Conservation (phyloP, 176 grass and related monocot species). For the Thalia dealbata region DNA sequence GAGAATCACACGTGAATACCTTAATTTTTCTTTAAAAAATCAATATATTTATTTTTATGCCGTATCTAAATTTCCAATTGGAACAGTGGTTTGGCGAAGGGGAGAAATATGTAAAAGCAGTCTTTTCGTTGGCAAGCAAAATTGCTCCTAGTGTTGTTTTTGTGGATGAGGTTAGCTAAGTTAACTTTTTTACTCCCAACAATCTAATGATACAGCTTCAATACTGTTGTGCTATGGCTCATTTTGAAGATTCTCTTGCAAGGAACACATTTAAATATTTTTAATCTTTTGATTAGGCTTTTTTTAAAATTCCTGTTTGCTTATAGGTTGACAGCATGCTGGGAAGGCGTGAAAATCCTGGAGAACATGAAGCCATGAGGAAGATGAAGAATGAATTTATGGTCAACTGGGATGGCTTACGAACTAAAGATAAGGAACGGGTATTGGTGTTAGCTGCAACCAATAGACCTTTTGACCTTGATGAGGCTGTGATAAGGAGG, state of each 20-base stretch:
- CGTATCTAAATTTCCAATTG: conserved; percentile 28
- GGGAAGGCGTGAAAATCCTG: conserved; percentile 91
- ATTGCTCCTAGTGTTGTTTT: conserved; percentile 98
- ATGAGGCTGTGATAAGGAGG: conserved; percentile 93
- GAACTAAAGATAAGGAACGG: conserved; percentile 89
- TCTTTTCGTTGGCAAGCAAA: conserved; percentile 97
- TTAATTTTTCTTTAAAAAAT: too few relatives aligned
- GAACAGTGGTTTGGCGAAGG: conserved; percentile 98
- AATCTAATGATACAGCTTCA: not conserved
- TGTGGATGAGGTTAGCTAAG: conserved; percentile 79
- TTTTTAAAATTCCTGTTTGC: conserved; percentile 1
- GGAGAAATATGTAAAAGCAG: conserved; percentile 94
- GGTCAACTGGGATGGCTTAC: conserved; percentile 97
- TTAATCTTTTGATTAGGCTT: not conserved
- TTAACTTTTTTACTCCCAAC: not conserved
- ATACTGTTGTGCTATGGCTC: not conserved
- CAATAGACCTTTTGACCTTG: conserved; percentile 98
- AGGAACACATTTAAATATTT: not conserved
- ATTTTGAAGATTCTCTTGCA: not conserved
- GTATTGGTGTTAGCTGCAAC: conserved; percentile 96
- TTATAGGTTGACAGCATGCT: conserved; percentile 89
- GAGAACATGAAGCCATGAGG: conserved; percentile 98
- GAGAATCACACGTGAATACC: not conserved
- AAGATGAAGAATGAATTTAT: conserved; percentile 99
- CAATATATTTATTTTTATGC: conserved; percentile 19